phyloP scores from a whole-genome alignment of 2,329 filamentous ascomycete species.

The Trichophyton schoenleinii region DNA sequence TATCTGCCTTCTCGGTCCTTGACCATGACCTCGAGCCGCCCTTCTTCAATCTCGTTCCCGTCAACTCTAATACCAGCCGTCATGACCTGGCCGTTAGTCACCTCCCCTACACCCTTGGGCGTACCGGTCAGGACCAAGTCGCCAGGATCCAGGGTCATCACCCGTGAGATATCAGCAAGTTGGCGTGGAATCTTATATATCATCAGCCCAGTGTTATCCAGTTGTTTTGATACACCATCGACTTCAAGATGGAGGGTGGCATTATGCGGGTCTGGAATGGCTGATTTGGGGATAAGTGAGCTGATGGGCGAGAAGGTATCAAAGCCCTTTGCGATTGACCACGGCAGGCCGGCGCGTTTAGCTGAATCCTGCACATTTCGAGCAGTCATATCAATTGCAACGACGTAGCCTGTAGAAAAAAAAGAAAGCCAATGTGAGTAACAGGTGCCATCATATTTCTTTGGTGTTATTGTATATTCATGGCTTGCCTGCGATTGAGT shows the following conservation, averaged over 20 bases:
- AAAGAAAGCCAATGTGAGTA: neutral
- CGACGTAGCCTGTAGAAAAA: slow-evolving; percentile 56
- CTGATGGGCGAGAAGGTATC: slow-evolving; percentile 92
- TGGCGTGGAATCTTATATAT: slow-evolving; percentile 80
- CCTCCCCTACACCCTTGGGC: slow-evolving; percentile 84
- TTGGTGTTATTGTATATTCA: slow-evolving; percentile 6
- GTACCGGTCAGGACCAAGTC: slow-evolving; percentile 95
- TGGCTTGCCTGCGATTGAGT: slow-evolving; percentile 59
- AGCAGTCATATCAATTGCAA: slow-evolving; percentile 94
- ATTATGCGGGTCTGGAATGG: slow-evolving; percentile 76
- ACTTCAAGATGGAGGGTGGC: slow-evolving; percentile 76
- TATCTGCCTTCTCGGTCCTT: slow-evolving; percentile 68
- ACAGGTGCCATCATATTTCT: too few relatives aligned
- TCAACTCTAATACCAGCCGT: slow-evolving; percentile 65
- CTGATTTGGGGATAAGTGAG: slow-evolving; percentile 63
- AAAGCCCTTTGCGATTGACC: slow-evolving; percentile 94
- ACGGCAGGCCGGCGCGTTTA: slow-evolving; percentile 92
- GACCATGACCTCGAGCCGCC: slow-evolving; percentile 69
- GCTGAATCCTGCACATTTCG: slow-evolving; percentile 92
- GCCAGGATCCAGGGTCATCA: slow-evolving; percentile 86
- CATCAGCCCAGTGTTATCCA: slow-evolving; percentile 87
- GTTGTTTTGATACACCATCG: slow-evolving; percentile 65
- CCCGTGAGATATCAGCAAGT: slow-evolving; percentile 79
- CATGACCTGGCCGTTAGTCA: slow-evolving; percentile 77
- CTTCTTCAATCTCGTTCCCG: slow-evolving; percentile 74